Evolutionary conservation across 345 rosid genomes (phyloP).

Genomic region (Limnanthes douglasii): DNA sequence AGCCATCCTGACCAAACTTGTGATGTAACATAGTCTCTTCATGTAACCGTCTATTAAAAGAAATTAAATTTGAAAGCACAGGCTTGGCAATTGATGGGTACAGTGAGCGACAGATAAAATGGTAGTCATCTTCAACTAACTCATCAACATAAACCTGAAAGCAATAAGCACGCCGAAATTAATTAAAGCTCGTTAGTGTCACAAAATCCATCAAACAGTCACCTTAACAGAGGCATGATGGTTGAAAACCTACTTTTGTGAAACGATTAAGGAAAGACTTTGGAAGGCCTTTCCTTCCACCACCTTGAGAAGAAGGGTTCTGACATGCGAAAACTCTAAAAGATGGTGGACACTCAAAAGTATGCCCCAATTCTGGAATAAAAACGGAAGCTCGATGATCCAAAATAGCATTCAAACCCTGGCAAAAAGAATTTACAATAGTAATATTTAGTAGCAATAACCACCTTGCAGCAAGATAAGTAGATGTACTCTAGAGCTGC

Average conservation of each 20-base stretch:
- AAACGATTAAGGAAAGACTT: constrained; percentile 90
- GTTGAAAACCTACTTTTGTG: constrained; percentile 52
- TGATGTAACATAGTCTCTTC: constrained; percentile 61
- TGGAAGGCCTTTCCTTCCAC: constrained; percentile 97
- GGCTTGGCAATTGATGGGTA: constrained; percentile 56
- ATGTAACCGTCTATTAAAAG: constrained; percentile 57
- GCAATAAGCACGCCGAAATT: constrained; percentile 5
- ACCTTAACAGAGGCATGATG: background rate
- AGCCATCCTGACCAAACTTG: constrained; percentile 79
- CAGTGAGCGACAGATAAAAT: constrained; percentile 58
- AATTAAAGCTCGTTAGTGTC: constrained; percentile 28
- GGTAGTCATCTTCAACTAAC: constrained; percentile 75
- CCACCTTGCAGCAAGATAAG: background rate
- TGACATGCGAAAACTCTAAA: constrained; percentile 95
- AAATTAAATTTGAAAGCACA: constrained; percentile 55
- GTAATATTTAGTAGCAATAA: constrained; percentile 7
- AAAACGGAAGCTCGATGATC: constrained; percentile 96
- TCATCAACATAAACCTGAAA: constrained; percentile 85
- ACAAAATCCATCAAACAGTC: constrained; percentile 65
- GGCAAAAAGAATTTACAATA: constrained; percentile 6
- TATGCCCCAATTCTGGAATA: constrained; percentile 78
- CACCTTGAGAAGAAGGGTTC: constrained; percentile 95
- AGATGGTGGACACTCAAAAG: constrained; percentile 67
- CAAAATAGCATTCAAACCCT: constrained; percentile 93
- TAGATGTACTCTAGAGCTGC: constrained; percentile 7